Evolutionary conservation across 192 early-diverging fungal species (phyloP), one percentile per base, ranked within the genome.

Genomic region (Umbelopsis sp.): DNA sequence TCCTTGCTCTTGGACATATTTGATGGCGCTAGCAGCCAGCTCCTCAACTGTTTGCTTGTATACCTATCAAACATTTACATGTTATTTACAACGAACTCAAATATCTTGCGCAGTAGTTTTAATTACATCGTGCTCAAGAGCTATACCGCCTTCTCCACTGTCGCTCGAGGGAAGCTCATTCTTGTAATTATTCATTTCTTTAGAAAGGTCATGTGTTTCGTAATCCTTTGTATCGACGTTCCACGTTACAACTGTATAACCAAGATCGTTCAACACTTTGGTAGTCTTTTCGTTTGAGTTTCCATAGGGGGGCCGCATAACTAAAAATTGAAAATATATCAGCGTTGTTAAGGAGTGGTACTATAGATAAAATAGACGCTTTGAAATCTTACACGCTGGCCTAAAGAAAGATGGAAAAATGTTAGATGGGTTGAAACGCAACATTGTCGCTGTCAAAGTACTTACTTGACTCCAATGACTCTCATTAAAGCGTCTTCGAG

Each of bases 291-390:
- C 64, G 6, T 75, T 79, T 25, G 73, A 74, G 22, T 74, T 68
- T 5, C 82, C 82, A 48, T 76, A 80, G 3, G 80, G 79, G 10
- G 82, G 82, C 13, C 82, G 74, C 74, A 83, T 79, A 64, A 53
- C 73, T 74, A 47, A 46, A 51, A 53, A 25, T 2, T 3, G 49
- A 66, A 9, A 16, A 12, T 4, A 4, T n/a, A 35, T 3, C 3
- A 35, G 21, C 11, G 33, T 16, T 18, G 48, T 49, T 49, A 4
- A 4, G 16, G 12, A 33, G 16, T 58, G 13, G 6, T 1, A 18
- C 27, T 33, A 23, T 20, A 25, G 1, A 12, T 4, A 52, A 20
- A 52, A 52, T 27, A 25, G 11, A 11, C 13, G 5, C 12, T 1
- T 25, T 55, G 4, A 1, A 20, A 33, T 27, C 68, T 53, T 74